These are phyloP conservation scores for Xylaria acuta DNA, from an alignment of 495 filamentous ascomycete species.

Conservation along the genomic window DNA sequence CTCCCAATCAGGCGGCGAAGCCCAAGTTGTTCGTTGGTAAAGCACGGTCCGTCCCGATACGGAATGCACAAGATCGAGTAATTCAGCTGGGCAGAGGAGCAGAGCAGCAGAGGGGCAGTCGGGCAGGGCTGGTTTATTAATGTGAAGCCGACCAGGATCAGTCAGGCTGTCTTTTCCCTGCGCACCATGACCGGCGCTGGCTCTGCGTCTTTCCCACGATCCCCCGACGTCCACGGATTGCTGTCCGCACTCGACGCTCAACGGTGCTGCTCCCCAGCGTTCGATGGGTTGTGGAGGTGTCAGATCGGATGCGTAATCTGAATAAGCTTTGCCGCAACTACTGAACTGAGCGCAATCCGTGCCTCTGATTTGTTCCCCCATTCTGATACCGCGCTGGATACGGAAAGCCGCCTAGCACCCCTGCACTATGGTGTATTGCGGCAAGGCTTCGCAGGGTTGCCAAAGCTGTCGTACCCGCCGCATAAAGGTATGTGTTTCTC, in stretches of 20 bases:
- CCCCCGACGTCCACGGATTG: conserved; percentile 34
- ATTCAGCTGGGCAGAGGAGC: background rate
- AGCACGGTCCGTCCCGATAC: background rate
- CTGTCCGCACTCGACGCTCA: conserved; percentile 43
- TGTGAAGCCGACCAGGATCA: conserved; percentile 10
- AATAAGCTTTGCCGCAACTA: background rate
- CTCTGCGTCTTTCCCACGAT: conserved; percentile 33
- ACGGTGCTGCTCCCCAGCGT: conserved; percentile 34
- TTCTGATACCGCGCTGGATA: conserved; percentile 23
- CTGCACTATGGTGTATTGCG: conserved; percentile 71
- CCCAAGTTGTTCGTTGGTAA: background rate
- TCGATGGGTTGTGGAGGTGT: conserved; percentile 32
- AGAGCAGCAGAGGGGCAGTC: background rate
- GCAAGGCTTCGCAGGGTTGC: conserved; percentile 74
- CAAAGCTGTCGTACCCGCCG: conserved; percentile 68
- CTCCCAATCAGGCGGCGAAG: conserved; percentile 3
- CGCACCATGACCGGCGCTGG: conserved; percentile 11
- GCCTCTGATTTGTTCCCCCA: conserved; percentile 13
- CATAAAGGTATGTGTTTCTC: conserved; percentile 60
- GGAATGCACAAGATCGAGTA: conserved; percentile 13
- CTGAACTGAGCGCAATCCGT: background rate
- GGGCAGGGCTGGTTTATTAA: conserved; percentile 4
- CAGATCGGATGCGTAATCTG: conserved; percentile 17
- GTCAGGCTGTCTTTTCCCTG: conserved; percentile 10
- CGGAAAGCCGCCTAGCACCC: conserved; percentile 29